A percentile compares a stretch with the other conserved stretches of the same genome.
phyloP scores from a whole-genome alignment of 257 asterid genomes.

The Nicotiana benthamiana region DNA sequence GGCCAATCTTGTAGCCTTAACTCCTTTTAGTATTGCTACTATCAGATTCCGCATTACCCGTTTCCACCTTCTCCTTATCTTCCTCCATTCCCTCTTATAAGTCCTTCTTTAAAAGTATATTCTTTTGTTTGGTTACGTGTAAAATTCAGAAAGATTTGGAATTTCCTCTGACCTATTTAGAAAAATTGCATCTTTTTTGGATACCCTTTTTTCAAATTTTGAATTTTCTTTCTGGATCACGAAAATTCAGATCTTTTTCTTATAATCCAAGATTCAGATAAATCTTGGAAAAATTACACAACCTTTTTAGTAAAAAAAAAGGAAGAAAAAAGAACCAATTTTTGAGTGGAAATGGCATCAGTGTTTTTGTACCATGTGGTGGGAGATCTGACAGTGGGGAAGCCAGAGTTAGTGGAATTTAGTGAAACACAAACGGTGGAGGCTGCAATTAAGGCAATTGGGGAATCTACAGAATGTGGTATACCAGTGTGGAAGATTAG shows the following conservation, averaged over 20 bases:
- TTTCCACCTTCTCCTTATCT: constrained; percentile 40
- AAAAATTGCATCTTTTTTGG: background rate
- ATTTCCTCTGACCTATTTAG: background rate
- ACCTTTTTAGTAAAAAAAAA: background rate
- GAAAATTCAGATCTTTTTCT: background rate
- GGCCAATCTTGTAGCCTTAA: constrained; percentile 21
- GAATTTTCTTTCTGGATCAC: background rate
- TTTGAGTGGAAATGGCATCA: constrained; percentile 52
- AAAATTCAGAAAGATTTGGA: background rate
- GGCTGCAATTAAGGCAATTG: constrained; percentile 77
- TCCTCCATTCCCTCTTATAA: constrained; percentile 49
- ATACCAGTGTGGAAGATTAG: constrained; percentile 86
- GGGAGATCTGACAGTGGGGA: constrained; percentile 98
- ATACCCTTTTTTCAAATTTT: background rate
- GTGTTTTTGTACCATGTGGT: constrained; percentile 89
- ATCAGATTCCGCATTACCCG: constrained; percentile 31
- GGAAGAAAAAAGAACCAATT: background rate
- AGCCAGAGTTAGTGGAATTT: constrained; percentile 89
- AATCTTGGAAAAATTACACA: background rate
- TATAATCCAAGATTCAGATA: background rate
- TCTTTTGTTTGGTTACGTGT: background rate
- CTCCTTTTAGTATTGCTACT: constrained; percentile 1
- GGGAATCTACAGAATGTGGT: constrained; percentile 84
- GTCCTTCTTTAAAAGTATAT: background rate
- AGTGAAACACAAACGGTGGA: constrained; percentile 73